Evolutionary conservation across 176 grass and related monocot species (phyloP), one percentile per base, ranked within the genome.

Genomic region (Raddia guianensis): DNA sequence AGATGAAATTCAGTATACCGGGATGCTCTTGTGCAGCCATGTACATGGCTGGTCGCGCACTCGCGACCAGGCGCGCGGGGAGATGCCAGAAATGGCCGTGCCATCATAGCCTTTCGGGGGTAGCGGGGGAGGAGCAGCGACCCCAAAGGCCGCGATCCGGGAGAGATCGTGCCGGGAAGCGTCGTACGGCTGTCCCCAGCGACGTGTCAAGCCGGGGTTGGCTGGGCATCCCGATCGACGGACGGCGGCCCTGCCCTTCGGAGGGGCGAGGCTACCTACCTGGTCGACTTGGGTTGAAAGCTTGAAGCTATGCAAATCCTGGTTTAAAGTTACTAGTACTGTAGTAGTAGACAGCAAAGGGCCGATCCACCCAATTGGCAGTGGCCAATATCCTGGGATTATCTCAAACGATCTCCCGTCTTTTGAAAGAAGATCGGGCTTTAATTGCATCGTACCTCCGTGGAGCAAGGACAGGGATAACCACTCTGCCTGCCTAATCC

Each of bases 11-110:
- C 27, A 27, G 27, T 27, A 27, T 27, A 27, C 27, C 1, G 27
- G 27, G 27, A 27, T 27, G 27, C 27, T 27, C 27, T 27, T 27
- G 1, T 27, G 27, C 27, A 27, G 27, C 27, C 27, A 27, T 27
- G 27, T 27, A 27, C 27, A 27, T 27, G 27, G 27, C 27, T 27
- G 27, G 27, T 27, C 27, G 27, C 1, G 27, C 27, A 27, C 27
- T 27, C 27, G 27, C 27, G 27, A 27, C n/a, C 19, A 16, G 33
- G 44, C 44, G 50, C 67, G 11, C 35, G 56, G 49, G 80, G 57
- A 74, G 73, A 64, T 85, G 70, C 82, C 87, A 80, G 76, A 88
- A 89, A 89, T 84, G 87, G 87, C 53, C 76, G 55, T 74, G 75
- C 52, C n/a, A n/a, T 78, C 35, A 1, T 27, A 27, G 80, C 51